Evolutionary conservation across 805 yeast genomes (phyloP), one percentile per base, ranked within the genome.

Genomic region (Pichia manshurica): DNA sequence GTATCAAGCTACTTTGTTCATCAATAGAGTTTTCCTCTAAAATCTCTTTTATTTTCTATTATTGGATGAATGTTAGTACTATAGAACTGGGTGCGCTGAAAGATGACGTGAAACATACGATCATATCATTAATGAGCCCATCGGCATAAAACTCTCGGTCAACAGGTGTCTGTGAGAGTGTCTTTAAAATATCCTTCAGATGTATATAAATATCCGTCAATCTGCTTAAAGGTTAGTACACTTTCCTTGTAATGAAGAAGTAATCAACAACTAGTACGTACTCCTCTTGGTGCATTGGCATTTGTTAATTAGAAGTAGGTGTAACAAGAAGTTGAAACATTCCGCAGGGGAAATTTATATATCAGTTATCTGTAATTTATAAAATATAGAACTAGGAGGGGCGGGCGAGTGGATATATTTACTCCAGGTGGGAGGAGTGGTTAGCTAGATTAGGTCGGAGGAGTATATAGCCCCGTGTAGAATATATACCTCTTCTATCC

Each of bases 171-270:
- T 21, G 23, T 3, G 47, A 29, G 21, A 44, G 17, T 5, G 32
- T 10, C 16, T 17, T 16, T 19, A 44, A 15, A n/a, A 44, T 35
- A 28, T 28, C 37, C n/a, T 37, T 37, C n/a, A 44, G 39, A 44
- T 44, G 42, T 32, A 37, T 31, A 28, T 44, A 37, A 2, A 44
- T 44, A 15, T 44, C 47, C 19, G 47, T 44, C 21, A 44, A 16
- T 44, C 47, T 44, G 17, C 10, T 4, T 32, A 22, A 16, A 33
- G 34, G 37, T 34, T 34, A 25, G 29, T 25, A 25, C 29, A 25
- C 29, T 25, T 25, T 25, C 29, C 29, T 25, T 16, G 20, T 37
- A 20, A 17, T 28, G 17, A 13, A 39, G 21, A 15, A 39, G 21
- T 16, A 39, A 23, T 25, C 28, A 15, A 15, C 33, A 28, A 39